Evolutionary conservation across 2,329 filamentous ascomycete species (phyloP).

Genomic region (Phoma sp.): DNA sequence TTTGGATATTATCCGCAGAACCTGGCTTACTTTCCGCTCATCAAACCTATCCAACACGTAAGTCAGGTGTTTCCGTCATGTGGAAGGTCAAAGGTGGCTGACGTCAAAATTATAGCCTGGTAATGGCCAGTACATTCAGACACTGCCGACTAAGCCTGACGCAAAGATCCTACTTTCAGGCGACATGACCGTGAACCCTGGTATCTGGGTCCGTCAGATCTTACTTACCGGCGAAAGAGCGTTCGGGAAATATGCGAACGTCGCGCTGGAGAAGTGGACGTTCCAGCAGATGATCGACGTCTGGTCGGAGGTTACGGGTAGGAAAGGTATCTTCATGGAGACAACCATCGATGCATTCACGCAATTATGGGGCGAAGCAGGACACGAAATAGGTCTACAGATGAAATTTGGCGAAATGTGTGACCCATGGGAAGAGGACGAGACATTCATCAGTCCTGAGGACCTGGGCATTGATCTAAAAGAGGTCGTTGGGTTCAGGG

Average conservation of each 20-base stretch:
- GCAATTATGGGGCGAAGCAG: slow-evolving; percentile 28
- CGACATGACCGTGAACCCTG: slow-evolving; percentile 35
- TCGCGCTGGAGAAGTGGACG: slow-evolving; percentile 32
- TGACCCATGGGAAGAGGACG: slow-evolving; percentile 33
- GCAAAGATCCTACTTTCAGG: slow-evolving; percentile 34
- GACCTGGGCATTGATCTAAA: slow-evolving; percentile 32
- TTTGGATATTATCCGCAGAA: slow-evolving; percentile 41
- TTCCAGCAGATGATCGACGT: slow-evolving; percentile 34
- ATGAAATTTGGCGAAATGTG: slow-evolving; percentile 37
- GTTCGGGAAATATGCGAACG: slow-evolving; percentile 33
- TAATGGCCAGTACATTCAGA: slow-evolving; percentile 31
- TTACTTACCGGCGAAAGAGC: slow-evolving; percentile 25
- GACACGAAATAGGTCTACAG: slow-evolving; percentile 33
- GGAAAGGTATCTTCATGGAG: slow-evolving; percentile 32
- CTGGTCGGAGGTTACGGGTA: slow-evolving; percentile 38
- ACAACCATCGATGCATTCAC: slow-evolving; percentile 24
- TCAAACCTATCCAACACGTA: slow-evolving; percentile 34
- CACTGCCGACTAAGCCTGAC: slow-evolving; percentile 31
- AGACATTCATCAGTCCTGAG: slow-evolving; percentile 29
- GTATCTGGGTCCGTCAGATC: slow-evolving; percentile 39
- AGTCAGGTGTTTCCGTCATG: not conserved
- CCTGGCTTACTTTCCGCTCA: slow-evolving; percentile 35
- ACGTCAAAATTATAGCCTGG: slow-evolving; percentile 13
- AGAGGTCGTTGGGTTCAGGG: slow-evolving; percentile 34
- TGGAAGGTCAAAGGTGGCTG: not conserved